Evolutionary conservation across 768 basidiomycete genomes (phyloP).

Genomic region (Gymnopilus junonius): DNA sequence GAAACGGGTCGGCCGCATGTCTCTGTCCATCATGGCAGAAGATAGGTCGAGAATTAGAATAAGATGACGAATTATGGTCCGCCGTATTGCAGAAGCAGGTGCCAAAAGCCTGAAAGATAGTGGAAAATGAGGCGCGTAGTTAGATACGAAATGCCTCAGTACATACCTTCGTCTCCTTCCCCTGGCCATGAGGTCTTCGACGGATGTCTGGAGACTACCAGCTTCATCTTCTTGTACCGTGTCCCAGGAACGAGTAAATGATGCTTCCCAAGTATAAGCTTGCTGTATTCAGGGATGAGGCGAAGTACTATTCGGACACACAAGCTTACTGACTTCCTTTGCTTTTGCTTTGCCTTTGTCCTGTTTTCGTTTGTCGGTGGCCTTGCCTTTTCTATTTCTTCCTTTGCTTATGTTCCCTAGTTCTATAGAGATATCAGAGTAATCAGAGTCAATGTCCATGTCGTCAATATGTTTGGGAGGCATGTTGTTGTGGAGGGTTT

Average conservation of each 20-base stretch:
- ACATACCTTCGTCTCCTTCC: constrained; percentile 79
- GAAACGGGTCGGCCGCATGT: constrained; percentile 94
- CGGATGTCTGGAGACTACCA: constrained; percentile 88
- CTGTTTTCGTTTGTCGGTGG: constrained; percentile 51
- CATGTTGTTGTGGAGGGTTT: constrained; percentile 10
- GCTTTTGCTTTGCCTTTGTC: constrained; percentile 62
- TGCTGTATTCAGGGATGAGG: constrained; percentile 47
- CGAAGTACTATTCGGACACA: background rate
- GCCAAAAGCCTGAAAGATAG: constrained; percentile 63
- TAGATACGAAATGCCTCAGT: background rate
- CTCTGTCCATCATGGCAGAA: constrained; percentile 90
- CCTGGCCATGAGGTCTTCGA: constrained; percentile 87
- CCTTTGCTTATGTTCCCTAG: constrained; percentile 45
- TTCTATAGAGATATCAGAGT: constrained; percentile 65
- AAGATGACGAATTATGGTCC: constrained; percentile 96
- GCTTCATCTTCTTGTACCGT: constrained; percentile 95
- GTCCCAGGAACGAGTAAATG: constrained; percentile 95
- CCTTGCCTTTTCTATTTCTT: constrained; percentile 64
- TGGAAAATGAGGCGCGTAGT: background rate
- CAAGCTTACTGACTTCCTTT: constrained; percentile 45
- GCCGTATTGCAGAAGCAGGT: constrained; percentile 85
- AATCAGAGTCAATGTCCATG: constrained; percentile 67
- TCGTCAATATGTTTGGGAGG: constrained; percentile 40
- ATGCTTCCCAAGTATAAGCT: constrained; percentile 96
- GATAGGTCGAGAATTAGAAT: constrained; percentile 93